These are phyloP conservation scores for Aspergillus ellipticus DNA, from an alignment of 495 filamentous ascomycete genomes.

Conservation along the genomic window DNA sequence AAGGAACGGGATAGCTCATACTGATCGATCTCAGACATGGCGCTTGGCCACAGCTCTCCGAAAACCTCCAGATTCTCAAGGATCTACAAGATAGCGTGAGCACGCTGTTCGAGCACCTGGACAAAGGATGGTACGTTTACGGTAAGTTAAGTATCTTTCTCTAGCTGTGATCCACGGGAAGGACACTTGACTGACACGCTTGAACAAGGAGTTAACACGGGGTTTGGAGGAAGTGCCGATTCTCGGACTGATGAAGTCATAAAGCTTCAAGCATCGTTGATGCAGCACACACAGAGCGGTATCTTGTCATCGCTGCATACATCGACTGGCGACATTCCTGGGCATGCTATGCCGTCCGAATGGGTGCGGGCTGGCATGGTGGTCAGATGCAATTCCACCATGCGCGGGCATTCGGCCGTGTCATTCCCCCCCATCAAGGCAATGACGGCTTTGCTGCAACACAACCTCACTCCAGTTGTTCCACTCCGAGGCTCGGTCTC, in stretches of 20 bases:
- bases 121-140: no score
- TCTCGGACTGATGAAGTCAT: constrained; percentile 36
- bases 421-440: constrained; percentile 42
- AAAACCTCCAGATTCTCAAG: no score
- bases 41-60: no score
- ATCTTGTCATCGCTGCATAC: constrained; percentile 38
- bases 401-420: constrained; percentile 51
- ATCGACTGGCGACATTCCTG: background rate
- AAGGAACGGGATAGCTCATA: no score
- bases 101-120: no score
- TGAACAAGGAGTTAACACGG: constrained; percentile 55
- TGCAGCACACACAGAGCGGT: constrained; percentile 50
- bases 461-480: constrained; percentile 47
- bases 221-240: constrained; percentile 63
- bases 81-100: no score
- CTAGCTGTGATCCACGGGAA: no score
- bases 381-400: background rate
- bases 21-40: no score
- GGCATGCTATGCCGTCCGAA: background rate
- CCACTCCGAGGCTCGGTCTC: constrained; percentile 57
- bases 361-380: background rate
- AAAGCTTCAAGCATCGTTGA: constrained; percentile 45
- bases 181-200: background rate
- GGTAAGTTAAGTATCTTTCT: no score
- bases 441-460: constrained; percentile 39